Conservation (phyloP, 192 early-diverging fungal species). For the Backusella mclennaniae region DNA sequence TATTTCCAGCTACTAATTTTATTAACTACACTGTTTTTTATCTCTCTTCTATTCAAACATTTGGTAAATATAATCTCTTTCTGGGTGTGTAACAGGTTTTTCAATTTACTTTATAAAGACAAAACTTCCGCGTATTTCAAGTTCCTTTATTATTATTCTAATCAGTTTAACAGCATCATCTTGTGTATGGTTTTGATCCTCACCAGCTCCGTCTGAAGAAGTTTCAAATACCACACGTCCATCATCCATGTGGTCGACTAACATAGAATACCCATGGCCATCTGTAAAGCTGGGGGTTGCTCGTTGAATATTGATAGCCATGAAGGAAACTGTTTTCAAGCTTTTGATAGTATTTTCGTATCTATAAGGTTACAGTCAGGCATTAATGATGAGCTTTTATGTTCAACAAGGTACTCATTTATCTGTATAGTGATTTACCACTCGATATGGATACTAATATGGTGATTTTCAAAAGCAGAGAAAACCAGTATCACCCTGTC, state of each 20-base stretch:
- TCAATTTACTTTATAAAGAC: background rate
- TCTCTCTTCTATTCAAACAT: background rate
- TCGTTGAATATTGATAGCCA: background rate
- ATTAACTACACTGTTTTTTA: no score
- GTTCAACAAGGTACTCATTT: no score
- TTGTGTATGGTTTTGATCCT: conserved; percentile 3
- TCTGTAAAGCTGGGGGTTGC: background rate
- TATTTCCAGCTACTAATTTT: no score
- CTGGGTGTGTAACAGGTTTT: background rate
- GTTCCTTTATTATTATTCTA: background rate
- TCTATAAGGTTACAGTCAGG: background rate
- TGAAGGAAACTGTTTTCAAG: background rate
- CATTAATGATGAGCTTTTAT: background rate
- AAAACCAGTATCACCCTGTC: background rate
- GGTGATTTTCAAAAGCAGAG: background rate
- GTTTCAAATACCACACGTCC: conserved; percentile 1
- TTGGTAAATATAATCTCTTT: background rate
- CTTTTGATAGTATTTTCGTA: background rate
- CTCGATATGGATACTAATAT: background rate
- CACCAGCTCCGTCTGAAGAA: background rate
- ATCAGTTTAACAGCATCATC: background rate
- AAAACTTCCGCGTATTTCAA: background rate
- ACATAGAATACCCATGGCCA: background rate
- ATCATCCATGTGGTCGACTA: conserved; percentile 2
- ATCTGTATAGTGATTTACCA: no score